Conservation (phyloP, 345 rosid species). For the Schrenkiella parvula region DNA sequence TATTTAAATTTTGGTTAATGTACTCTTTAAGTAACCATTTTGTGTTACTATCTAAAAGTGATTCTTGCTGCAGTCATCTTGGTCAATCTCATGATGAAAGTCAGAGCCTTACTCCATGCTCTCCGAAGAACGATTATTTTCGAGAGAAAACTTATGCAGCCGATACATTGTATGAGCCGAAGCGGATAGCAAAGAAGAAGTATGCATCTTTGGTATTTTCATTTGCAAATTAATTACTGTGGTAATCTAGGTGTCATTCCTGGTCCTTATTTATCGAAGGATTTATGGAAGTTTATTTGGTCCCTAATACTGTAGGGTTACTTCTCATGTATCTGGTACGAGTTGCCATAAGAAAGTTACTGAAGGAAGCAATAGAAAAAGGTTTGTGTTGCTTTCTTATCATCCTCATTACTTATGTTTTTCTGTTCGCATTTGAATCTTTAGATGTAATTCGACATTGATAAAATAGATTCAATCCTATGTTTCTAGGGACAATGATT, state of each 20-base stretch:
- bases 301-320: constrained; percentile 44
- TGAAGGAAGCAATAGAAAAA: constrained; percentile 67
- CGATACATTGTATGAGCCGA: constrained; percentile 34
- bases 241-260: background rate
- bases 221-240: background rate
- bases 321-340: constrained; percentile 33
- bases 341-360: constrained; percentile 53
- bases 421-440: constrained; percentile 2
- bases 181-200: constrained; percentile 61
- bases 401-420: background rate
- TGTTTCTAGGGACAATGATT: constrained; percentile 80
- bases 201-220: constrained; percentile 24
- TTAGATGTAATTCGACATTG: background rate
- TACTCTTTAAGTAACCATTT: background rate
- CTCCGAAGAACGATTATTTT: constrained; percentile 28
- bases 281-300: background rate
- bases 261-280: background rate
- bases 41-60: constrained; percentile 11
- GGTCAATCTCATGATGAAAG: constrained; percentile 39
- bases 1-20: background rate
- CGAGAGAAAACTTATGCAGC: constrained; percentile 31
- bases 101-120: constrained; percentile 33
- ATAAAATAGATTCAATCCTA: background rate
- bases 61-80: constrained; percentile 36
- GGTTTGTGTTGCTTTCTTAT: constrained; percentile 38